These are phyloP conservation scores for Albizia julibrissin DNA, from an alignment of 306 rosid genomes.

Conservation along the genomic window DNA sequence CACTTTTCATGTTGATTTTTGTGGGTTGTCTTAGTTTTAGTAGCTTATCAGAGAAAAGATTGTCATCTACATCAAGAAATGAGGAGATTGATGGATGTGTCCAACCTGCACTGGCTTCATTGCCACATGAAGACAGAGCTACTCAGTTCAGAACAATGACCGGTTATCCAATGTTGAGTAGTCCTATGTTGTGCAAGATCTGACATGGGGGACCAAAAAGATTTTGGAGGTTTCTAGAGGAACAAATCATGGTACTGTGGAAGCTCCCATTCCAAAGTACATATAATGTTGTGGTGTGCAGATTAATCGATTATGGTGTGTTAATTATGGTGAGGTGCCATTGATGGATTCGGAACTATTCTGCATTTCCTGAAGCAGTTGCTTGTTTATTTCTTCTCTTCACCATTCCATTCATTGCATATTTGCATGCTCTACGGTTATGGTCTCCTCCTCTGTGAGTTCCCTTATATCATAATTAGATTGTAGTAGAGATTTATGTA, in stretches of 20 bases:
- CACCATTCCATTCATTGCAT: not conserved
- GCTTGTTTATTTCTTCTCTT: not conserved
- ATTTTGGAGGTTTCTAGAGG: constrained; percentile 19
- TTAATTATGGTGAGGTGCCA: not conserved
- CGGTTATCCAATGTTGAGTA: constrained; percentile 30
- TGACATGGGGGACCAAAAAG: constrained; percentile 30
- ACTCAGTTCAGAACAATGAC: constrained; percentile 32
- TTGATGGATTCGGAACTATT: not conserved
- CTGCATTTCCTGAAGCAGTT: not conserved
- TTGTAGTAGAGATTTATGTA: not conserved
- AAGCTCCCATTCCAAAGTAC: constrained; percentile 36
- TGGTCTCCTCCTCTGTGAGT: not conserved
- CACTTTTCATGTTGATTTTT: not conserved
- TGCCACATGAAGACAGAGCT: constrained; percentile 44
- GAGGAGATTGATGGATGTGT: constrained; percentile 31
- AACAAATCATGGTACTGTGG: constrained; percentile 36
- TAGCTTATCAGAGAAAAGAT: constrained; percentile 27
- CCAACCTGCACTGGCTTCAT: constrained; percentile 39
- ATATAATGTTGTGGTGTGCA: not conserved
- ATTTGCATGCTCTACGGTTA: not conserved
- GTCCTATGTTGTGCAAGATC: constrained; percentile 34
- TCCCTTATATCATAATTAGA: not conserved
- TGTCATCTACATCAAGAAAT: constrained; percentile 42
- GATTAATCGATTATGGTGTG: not conserved
- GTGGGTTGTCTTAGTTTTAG: not conserved